A percentile compares a stretch with the other conserved stretches of the same genome.
phyloP scores from a whole-genome alignment of 2,329 filamentous ascomycete genomes.

The Colletotrichum scovillei region DNA sequence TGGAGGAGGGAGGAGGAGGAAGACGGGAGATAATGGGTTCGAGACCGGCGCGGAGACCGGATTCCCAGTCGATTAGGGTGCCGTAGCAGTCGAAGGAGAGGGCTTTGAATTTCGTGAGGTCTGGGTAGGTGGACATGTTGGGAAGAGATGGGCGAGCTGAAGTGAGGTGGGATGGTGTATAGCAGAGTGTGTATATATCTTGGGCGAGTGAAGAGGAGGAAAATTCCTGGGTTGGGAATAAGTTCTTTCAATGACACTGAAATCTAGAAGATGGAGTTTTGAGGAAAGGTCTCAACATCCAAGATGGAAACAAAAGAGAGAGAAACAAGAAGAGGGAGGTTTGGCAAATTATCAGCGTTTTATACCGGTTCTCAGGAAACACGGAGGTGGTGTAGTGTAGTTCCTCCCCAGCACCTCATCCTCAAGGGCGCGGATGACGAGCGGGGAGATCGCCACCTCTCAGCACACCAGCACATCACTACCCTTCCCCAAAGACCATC shows the following conservation, averaged over 20 bases:
- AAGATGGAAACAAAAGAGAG: too few species aligned
- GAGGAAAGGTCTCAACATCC: too few species aligned
- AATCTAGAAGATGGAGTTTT: too few species aligned
- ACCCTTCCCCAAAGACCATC: not conserved
- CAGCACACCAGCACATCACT: not conserved
- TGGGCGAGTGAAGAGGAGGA: too few species aligned
- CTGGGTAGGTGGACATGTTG: constrained; percentile 15
- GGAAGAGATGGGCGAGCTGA: too few species aligned
- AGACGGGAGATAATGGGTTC: constrained; percentile 58
- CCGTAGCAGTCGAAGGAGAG: constrained; percentile 85
- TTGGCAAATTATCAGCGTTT: not conserved
- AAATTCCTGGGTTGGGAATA: too few species aligned
- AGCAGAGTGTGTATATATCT: too few species aligned
- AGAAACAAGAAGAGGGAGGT: too few species aligned
- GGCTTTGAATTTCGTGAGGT: constrained; percentile 43
- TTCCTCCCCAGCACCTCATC: not conserved
- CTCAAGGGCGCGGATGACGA: constrained; percentile 23
- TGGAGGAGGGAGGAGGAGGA: constrained; percentile 44
- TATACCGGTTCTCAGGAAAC: not conserved
- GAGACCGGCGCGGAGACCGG: constrained; percentile 69
- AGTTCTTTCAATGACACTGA: too few species aligned
- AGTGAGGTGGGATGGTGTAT: too few species aligned
- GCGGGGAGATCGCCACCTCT: constrained; percentile 2
- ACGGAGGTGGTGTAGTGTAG: not conserved
- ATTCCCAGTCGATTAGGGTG: constrained; percentile 83